A percentile compares a stretch with the other conserved stretches of the same genome.
Conservation (phyloP, 306 rosid species). For the Vachellia pachyceras region DNA sequence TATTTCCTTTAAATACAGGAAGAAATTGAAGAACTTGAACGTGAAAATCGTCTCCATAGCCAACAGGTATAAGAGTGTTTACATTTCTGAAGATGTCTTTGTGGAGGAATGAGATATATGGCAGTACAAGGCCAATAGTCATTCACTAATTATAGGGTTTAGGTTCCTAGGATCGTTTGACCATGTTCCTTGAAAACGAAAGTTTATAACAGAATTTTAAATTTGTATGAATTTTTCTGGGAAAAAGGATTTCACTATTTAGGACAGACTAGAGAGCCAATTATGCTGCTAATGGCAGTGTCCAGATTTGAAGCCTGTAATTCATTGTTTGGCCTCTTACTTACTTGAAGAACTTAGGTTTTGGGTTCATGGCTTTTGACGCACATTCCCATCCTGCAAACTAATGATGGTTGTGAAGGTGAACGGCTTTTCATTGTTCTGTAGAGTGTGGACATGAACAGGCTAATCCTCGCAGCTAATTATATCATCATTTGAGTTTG, state of each 20-base stretch:
- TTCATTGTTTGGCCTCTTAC: conserved; percentile 7
- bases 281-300: conserved; percentile 8
- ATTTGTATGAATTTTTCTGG: neutral
- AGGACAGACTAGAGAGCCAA: conserved; percentile 19
- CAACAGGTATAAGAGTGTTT: conserved; percentile 75
- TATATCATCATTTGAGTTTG: neutral
- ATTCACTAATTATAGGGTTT: conserved; percentile 1
- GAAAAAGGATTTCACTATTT: neutral
- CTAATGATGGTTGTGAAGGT: neutral
- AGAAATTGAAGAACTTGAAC: conserved; percentile 98
- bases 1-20: conserved; percentile 64
- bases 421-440: conserved; percentile 7
- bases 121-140: conserved; percentile 11
- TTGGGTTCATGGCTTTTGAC: neutral
- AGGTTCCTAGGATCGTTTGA: conserved; percentile 5
- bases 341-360: neutral
- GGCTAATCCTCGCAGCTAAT: neutral
- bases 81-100: conserved; percentile 28
- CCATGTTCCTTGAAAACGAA: conserved; percentile 28
- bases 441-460: neutral
- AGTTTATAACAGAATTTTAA: conserved; percentile 22
- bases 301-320: conserved; percentile 14
- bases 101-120: conserved; percentile 26
- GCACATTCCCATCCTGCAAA: neutral
- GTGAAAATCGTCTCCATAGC: conserved; percentile 89